Conservation (phyloP, 441 rosid species). For the Manihot esculenta region DNA sequence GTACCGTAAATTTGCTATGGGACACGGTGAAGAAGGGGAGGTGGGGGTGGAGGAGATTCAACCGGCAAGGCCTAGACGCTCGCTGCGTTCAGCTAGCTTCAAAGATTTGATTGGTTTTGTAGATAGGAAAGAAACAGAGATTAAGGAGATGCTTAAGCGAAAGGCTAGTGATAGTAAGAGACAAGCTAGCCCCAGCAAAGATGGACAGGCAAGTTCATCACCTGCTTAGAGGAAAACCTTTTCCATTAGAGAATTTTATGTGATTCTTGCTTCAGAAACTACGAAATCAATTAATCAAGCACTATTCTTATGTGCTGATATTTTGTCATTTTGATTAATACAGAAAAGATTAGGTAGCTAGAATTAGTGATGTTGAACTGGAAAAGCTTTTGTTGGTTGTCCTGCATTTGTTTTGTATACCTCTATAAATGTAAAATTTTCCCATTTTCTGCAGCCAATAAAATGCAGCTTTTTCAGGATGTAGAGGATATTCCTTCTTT, state of each 20-base stretch:
- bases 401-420: neutral
- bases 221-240: conserved; percentile 6
- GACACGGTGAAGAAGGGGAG: conserved; percentile 30
- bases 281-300: too few relatives aligned
- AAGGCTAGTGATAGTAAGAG: conserved; percentile 45
- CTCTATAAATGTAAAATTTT: neutral
- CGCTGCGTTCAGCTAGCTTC: conserved; percentile 35
- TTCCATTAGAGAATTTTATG: neutral
- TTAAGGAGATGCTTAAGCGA: conserved; percentile 58
- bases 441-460: neutral
- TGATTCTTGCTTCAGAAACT: neutral
- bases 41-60: conserved; percentile 45
- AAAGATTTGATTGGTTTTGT: conserved; percentile 59
- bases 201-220: conserved; percentile 22
- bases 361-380: neutral
- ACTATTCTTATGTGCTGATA: too few relatives aligned
- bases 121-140: conserved; percentile 70
- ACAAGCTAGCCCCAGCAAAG: conserved; percentile 32
- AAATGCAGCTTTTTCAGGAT: neutral
- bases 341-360: conserved; percentile 8
- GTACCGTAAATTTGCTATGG: conserved; percentile 54
- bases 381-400: conserved; percentile 1
- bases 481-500: neutral
- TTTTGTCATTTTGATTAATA: neutral
- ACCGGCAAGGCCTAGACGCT: conserved; percentile 43